Conservation (phyloP, 2,329 filamentous ascomycete genomes). For the Calonectria fujianensis region DNA sequence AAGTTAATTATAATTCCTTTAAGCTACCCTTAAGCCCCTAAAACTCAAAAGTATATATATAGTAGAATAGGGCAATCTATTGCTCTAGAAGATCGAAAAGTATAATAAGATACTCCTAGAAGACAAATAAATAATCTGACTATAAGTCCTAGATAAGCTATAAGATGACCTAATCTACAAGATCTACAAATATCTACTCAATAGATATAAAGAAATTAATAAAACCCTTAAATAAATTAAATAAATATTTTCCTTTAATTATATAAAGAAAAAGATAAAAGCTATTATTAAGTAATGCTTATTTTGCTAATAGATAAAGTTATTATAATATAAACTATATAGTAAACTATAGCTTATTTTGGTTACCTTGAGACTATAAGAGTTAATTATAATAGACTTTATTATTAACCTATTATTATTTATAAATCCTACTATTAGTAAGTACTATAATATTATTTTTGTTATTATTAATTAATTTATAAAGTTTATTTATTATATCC, state of each 20-base stretch:
- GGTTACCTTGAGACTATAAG: too few species aligned
- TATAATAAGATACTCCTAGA: background rate
- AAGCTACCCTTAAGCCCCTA: too few species aligned
- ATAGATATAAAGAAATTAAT: conserved; percentile 40
- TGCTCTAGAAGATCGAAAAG: background rate
- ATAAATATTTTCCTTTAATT: conserved; percentile 33
- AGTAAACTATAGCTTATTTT: too few species aligned
- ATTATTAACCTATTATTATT: conserved; percentile 39
- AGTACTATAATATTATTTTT: conserved; percentile 38
- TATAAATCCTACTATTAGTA: conserved; percentile 33
- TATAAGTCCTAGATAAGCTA: background rate
- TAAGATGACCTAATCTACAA: too few species aligned
- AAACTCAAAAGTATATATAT: too few species aligned
- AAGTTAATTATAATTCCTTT: too few species aligned
- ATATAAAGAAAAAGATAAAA: conserved; percentile 34
- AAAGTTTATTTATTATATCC: conserved; percentile 30
- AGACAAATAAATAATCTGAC: background rate
- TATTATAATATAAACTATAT: too few species aligned
- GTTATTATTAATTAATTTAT: conserved; percentile 36
- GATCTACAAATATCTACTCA: conserved; percentile 18
- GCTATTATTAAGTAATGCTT: background rate
- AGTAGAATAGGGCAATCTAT: too few species aligned
- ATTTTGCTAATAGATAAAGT: too few species aligned
- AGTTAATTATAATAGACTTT: background rate
- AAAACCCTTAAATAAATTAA: conserved; percentile 35